Evolutionary conservation across 768 basidiomycete species (phyloP).

Genomic region (Dictyophora rubrovolvata): DNA sequence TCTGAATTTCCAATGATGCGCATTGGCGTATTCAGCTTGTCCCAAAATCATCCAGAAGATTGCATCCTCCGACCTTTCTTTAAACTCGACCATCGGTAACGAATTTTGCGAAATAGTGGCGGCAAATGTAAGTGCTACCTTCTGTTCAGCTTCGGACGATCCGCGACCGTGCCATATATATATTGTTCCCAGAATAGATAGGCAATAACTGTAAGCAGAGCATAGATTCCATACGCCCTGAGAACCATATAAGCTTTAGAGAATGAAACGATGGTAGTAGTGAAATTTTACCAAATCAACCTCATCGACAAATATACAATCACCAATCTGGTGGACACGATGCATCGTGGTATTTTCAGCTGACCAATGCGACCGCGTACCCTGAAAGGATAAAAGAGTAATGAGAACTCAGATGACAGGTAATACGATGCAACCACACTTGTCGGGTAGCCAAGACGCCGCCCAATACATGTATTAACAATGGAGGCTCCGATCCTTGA

Average conservation of each 20-base stretch:
- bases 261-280: conserved; percentile 30
- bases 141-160: conserved; percentile 45
- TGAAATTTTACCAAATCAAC: conserved; percentile 48
- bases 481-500: conserved; percentile 56
- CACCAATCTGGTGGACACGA: conserved; percentile 42
- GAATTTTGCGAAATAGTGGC: conserved; percentile 23
- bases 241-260: neutral
- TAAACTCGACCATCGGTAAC: conserved; percentile 42
- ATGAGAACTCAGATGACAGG: neutral
- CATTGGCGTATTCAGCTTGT: conserved; percentile 63
- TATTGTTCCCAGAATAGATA: conserved; percentile 56
- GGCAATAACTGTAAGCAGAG: conserved; percentile 76
- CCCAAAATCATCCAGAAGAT: conserved; percentile 85
- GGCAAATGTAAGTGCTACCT: conserved; percentile 55
- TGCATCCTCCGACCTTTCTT: conserved; percentile 52
- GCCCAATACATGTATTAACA: conserved; percentile 55
- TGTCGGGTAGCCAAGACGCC: conserved; percentile 67
- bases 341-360: conserved; percentile 80
- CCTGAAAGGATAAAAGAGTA: conserved; percentile 29
- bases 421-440: conserved; percentile 28
- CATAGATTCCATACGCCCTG: conserved; percentile 47
- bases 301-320: conserved; percentile 57
- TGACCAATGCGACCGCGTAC: conserved; percentile 64
- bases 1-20: conserved; percentile 79
- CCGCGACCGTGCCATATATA: conserved; percentile 82